Percentiles rank a stretch among this genome's conserved stretches.
phyloP scores from a whole-genome alignment of 257 asterid genomes.

The Salvia hispanica region DNA sequence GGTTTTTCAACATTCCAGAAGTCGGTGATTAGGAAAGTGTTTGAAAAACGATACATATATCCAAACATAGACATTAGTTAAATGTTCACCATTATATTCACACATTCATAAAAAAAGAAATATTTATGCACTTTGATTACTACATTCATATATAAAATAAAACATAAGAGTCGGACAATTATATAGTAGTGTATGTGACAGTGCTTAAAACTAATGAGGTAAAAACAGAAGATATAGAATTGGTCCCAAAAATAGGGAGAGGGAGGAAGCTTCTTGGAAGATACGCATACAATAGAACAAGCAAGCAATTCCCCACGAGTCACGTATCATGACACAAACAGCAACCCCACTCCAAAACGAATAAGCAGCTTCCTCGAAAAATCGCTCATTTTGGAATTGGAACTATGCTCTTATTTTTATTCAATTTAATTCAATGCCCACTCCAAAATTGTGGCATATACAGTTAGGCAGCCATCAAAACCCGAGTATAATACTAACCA shows the following conservation, averaged over 20 bases:
- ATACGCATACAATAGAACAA: slow-evolving; percentile 1
- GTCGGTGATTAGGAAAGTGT: background rate
- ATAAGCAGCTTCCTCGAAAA: slow-evolving; percentile 37
- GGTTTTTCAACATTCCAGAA: too few species aligned
- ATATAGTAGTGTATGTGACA: background rate
- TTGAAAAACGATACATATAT: background rate
- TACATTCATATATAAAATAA: too few species aligned
- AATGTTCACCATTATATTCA: background rate
- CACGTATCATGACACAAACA: slow-evolving; percentile 13
- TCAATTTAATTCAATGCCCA: background rate
- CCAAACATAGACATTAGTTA: background rate
- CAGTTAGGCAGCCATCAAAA: slow-evolving; percentile 17
- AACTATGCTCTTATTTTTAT: too few species aligned
- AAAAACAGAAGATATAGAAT: background rate
- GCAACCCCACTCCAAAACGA: slow-evolving; percentile 16
- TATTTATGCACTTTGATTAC: too few species aligned
- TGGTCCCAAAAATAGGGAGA: slow-evolving; percentile 3
- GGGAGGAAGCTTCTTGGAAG: slow-evolving; percentile 37
- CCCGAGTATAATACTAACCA: too few species aligned
- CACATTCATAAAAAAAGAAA: background rate
- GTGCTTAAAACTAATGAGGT: background rate
- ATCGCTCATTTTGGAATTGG: slow-evolving; percentile 12
- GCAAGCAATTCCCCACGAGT: background rate
- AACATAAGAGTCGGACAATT: too few species aligned
- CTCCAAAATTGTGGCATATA: slow-evolving; percentile 28